Conservation (phyloP, 305 asterid genomes). For the Lippia alba region DNA sequence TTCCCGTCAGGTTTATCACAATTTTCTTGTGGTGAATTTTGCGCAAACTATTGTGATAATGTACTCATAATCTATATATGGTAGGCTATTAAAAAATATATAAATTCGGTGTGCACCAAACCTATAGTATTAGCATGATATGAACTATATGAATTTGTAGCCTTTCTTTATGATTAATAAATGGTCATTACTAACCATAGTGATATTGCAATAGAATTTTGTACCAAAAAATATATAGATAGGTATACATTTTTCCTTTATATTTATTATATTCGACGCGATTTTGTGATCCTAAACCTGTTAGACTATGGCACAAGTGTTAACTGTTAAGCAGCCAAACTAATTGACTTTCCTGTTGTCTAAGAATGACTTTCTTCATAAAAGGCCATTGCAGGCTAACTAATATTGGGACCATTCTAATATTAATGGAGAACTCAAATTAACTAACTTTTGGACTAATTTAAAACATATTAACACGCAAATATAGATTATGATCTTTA, state of each 20-base stretch:
- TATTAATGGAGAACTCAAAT: constrained; percentile 4
- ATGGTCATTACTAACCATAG: not conserved
- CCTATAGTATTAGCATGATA: not conserved
- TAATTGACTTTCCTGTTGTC: constrained; percentile 40
- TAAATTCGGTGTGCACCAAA: not conserved
- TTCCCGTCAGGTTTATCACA: too few relatives aligned
- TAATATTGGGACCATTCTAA: constrained; percentile 33
- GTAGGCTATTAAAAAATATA: not conserved
- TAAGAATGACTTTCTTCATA: constrained; percentile 29
- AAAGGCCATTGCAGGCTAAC: constrained; percentile 35
- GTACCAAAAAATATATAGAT: not conserved
- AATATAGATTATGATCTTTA: not conserved
- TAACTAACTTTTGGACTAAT: not conserved
- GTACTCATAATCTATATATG: not conserved
- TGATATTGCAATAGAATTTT: not conserved
- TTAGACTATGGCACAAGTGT: constrained; percentile 17
- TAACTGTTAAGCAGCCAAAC: constrained; percentile 25
- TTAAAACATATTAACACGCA: not conserved
- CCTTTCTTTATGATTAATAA: not conserved
- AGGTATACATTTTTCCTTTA: not conserved
- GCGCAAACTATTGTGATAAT: not conserved
- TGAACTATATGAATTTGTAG: not conserved
- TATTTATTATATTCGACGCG: not conserved
- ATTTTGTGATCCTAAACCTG: constrained; percentile 22
- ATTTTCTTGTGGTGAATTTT: not conserved